A percentile compares a stretch with the other conserved stretches of the same genome.
Conservation (phyloP, 2,329 filamentous ascomycete species). For the Aspergillus fijiensis region DNA sequence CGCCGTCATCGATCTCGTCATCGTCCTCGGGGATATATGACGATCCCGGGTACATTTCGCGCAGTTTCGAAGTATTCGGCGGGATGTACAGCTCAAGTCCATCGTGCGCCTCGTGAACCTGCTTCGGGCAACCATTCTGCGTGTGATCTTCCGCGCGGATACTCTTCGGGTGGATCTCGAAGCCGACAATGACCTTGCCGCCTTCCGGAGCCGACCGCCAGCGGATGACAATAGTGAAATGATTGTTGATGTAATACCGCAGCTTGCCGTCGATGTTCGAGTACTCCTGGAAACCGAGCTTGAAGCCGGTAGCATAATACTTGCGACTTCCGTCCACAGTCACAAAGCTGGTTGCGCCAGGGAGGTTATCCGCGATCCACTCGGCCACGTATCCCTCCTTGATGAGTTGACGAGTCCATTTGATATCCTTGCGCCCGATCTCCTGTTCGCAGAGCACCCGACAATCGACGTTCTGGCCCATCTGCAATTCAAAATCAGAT, state of each 20-base stretch:
- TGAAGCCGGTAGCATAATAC: conserved; percentile 89
- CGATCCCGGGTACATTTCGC: conserved; percentile 57
- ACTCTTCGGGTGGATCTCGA: conserved; percentile 88
- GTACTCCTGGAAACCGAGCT: conserved; percentile 74
- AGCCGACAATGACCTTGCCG: conserved; percentile 79
- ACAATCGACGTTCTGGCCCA: conserved; percentile 73
- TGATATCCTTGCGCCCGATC: conserved; percentile 63
- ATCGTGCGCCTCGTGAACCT: conserved; percentile 62
- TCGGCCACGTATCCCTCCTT: conserved; percentile 80
- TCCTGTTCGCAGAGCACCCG: conserved; percentile 69
- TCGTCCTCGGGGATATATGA: conserved; percentile 60
- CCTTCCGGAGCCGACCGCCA: conserved; percentile 71
- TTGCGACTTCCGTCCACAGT: conserved; percentile 80
- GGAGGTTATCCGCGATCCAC: conserved; percentile 91
- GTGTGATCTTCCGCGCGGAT: conserved; percentile 64
- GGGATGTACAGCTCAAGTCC: conserved; percentile 69
- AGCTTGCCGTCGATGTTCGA: conserved; percentile 59
- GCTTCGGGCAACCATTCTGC: conserved; percentile 64
- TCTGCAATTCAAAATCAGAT: conserved; percentile 77
- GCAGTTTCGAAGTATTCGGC: conserved; percentile 59
- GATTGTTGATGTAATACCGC: conserved; percentile 79
- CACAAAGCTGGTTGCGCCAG: conserved; percentile 83
- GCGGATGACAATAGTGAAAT: conserved; percentile 79
- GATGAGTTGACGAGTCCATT: conserved; percentile 69
- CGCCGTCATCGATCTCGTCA: conserved; percentile 61